These are phyloP conservation scores for Haplosporangium sp. DNA, from an alignment of 371 early-diverging fungal species.

Conservation along the genomic window DNA sequence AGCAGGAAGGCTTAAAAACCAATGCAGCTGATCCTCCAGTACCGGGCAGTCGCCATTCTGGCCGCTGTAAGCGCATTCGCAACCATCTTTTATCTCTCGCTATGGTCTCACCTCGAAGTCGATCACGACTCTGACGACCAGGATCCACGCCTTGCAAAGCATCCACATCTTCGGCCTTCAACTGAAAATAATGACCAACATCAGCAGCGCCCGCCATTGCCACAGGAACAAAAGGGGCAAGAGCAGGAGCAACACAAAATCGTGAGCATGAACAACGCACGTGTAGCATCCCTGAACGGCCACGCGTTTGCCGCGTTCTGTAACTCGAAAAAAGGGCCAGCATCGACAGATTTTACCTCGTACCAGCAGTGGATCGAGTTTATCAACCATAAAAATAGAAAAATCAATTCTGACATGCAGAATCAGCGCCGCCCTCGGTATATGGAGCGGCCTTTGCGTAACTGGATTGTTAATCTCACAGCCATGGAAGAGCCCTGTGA, in stretches of 20 bases:
- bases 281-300: constrained; percentile 21
- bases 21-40: constrained; percentile 14
- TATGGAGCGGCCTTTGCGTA: constrained; percentile 21
- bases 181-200: background rate
- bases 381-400: constrained; percentile 7
- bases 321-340: background rate
- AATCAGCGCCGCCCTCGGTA: background rate
- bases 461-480: constrained; percentile 38
- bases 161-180: constrained; percentile 2
- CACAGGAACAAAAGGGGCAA: constrained; percentile 1
- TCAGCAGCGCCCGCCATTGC: background rate
- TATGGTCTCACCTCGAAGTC: constrained; percentile 16
- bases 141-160: background rate
- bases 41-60: constrained; percentile 24
- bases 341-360: constrained; percentile 8
- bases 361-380: constrained; percentile 26
- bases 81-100: constrained; percentile 29
- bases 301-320: constrained; percentile 35
- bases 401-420: too few relatives aligned
- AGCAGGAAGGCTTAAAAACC: background rate
- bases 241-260: background rate
- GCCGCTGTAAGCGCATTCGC: constrained; percentile 22
- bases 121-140: background rate
- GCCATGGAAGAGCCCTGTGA: constrained; percentile 30
- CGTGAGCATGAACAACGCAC: constrained; percentile 31